phyloP scores from a whole-genome alignment of 768 basidiomycete species.

The Amanita thiersii region DNA sequence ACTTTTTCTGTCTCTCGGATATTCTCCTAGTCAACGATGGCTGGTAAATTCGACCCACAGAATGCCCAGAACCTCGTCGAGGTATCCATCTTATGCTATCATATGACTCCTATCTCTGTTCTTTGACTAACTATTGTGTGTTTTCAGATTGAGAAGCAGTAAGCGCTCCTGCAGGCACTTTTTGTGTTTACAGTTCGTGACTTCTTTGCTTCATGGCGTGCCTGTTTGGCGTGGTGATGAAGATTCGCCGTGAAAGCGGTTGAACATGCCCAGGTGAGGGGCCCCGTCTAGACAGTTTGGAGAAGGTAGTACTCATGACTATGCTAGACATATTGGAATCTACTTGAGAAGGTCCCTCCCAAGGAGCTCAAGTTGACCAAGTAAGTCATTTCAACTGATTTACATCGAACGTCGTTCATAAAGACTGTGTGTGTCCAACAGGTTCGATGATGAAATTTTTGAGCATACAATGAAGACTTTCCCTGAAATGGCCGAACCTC shows the following conservation, averaged over 20 bases:
- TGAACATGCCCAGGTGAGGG: conserved; percentile 87
- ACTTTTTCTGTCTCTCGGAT: no score
- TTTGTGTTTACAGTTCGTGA: not conserved
- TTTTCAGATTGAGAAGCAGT: conserved; percentile 94
- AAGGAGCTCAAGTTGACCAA: conserved; percentile 74
- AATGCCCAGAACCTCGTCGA: conserved; percentile 89
- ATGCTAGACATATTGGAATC: conserved; percentile 86
- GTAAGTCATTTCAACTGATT: conserved; percentile 48
- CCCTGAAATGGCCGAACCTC: conserved; percentile 61
- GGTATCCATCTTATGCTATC: conserved; percentile 34
- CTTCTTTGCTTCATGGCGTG: no score
- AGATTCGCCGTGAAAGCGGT: conserved; percentile 93
- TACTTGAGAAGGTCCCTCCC: conserved; percentile 76
- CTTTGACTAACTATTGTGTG: not conserved
- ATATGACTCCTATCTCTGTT: not conserved
- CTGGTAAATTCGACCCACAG: conserved; percentile 66
- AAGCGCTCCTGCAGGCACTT: conserved; percentile 21
- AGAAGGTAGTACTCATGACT: not conserved
- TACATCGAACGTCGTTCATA: not conserved
- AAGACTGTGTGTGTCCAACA: conserved; percentile 17
- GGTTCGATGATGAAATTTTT: conserved; percentile 88
- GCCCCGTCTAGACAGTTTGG: not conserved
- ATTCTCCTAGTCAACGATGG: no score
- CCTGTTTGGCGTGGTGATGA: not conserved
- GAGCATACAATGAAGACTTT: conserved; percentile 68